These are phyloP conservation scores for Lolium perenne DNA, from an alignment of 176 grass and related monocot genomes.

Conservation along the genomic window DNA sequence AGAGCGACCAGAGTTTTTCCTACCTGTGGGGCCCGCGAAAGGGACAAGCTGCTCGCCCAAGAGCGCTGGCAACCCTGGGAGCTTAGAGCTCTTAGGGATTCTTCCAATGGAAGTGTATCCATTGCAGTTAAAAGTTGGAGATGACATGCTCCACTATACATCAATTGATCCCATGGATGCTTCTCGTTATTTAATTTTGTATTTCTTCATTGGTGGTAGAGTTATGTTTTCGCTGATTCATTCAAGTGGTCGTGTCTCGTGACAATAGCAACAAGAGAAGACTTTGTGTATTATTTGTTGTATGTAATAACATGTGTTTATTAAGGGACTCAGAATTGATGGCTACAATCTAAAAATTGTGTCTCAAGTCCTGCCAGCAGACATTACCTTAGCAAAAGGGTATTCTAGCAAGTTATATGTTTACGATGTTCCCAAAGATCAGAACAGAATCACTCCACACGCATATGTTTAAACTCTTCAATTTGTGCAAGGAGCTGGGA, in stretches of 20 bases:
- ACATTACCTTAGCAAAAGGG: not conserved
- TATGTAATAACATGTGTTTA: conserved; percentile 26
- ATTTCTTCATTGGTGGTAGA: not conserved
- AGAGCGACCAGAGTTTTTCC: no score
- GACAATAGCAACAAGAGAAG: not conserved
- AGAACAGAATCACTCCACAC: not conserved
- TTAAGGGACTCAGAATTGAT: conserved; percentile 11
- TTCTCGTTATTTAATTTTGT: not conserved
- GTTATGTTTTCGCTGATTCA: not conserved
- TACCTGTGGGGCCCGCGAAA: no score
- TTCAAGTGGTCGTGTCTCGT: not conserved
- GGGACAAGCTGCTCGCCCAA: no score
- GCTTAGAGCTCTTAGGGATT: no score
- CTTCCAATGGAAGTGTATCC: not conserved
- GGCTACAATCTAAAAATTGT: conserved; percentile 6
- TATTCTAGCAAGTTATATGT: not conserved
- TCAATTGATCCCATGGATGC: not conserved
- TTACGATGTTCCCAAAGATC: not conserved
- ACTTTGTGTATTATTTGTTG: conserved; percentile 20
- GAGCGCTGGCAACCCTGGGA: no score
- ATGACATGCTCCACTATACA: not conserved
- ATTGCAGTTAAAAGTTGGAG: conserved; percentile 25
- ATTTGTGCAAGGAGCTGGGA: not conserved
- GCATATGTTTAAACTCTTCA: not conserved
- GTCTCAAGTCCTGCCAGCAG: not conserved